Base-by-base conservation (phyloP, 257 asterid genomes). In the Ophiorrhiza pumila region DNA sequence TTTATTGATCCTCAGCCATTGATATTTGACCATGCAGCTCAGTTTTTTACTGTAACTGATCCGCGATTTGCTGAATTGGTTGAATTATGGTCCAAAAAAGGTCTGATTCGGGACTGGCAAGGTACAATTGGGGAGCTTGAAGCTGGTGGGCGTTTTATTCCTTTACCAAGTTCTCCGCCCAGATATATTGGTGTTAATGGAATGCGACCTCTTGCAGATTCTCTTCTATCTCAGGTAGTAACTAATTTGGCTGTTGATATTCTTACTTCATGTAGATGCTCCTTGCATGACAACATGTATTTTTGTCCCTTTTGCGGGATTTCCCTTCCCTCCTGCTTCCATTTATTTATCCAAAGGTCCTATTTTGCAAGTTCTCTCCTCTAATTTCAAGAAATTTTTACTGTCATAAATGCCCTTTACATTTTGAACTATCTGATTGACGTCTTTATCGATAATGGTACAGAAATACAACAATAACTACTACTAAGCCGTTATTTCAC, bases 161-260 rank as follows among this genome's bases (percentile, higher is more conserved):
- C 88, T 41, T 69, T 88, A 74, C 92, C 96, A 58, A 70, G 86
- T 75, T 78, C 80, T 20, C 86, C 91, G 68, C 87, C 95, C 7
- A 88, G 87, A 82, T 93, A 89, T 60, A 62, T 93, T 57, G 93
- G 91, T 50, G 87, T 78, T 76, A 85, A 87, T 46, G 98, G 97
- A 71, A 93, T 93, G 98, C 94, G 96, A 35, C 89, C 93, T 70
- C 88, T 93, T 83, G 87, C 98, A 12, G 97, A 93, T 68, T 82
- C 92, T 56, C 81, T 93, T 80, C 79, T 93, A 31, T 85, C 91
- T 77, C 85, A 93, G 96, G 97, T 91, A 83, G 66, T 55, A 76
- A 46, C 29, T 71, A 66, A 29, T 76, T 70, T 35, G 2, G 8
- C 53, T 50, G 35, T 35, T 68, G 69, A 34, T 47, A 31, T 68